Evolutionary conservation across 192 early-diverging fungal species (phyloP).

Genomic region (Powellomyces hirtus): DNA sequence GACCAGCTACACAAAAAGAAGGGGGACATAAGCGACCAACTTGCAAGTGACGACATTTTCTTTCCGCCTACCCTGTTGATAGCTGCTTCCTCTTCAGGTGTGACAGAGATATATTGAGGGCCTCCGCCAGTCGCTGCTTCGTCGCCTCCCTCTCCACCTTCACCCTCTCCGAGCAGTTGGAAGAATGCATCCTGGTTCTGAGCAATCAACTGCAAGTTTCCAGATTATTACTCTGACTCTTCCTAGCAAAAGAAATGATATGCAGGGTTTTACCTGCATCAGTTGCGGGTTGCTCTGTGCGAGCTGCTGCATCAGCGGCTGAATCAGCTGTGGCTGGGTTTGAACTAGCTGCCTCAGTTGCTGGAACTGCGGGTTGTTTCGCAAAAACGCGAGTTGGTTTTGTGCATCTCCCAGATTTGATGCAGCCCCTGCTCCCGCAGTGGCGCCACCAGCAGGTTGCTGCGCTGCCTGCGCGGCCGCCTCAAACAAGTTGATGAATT

Average conservation of each 20-base stretch:
- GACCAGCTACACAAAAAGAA: constrained; percentile 55
- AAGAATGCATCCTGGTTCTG: constrained; percentile 78
- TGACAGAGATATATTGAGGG: constrained; percentile 73
- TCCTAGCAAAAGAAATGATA: neutral
- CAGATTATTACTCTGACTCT: neutral
- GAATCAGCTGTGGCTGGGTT: constrained; percentile 79
- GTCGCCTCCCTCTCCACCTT: constrained; percentile 43
- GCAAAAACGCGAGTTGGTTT: constrained; percentile 53
- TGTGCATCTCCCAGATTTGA: constrained; percentile 29
- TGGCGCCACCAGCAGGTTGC: constrained; percentile 21
- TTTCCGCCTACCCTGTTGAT: constrained; percentile 69
- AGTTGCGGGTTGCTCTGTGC: constrained; percentile 83
- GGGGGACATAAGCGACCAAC: neutral
- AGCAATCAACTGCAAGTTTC: constrained; percentile 59
- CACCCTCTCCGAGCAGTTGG: constrained; percentile 58
- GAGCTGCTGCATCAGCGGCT: constrained; percentile 81
- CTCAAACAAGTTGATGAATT: constrained; percentile 49
- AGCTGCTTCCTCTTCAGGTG: constrained; percentile 85
- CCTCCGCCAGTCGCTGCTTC: constrained; percentile 50
- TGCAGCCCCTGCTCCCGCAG: constrained; percentile 22
- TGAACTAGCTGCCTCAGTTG: constrained; percentile 86
- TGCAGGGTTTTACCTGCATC: constrained; percentile 42
- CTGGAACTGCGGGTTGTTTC: constrained; percentile 85
- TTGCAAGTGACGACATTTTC: neutral
- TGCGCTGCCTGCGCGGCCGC: constrained; percentile 29